phyloP scores from a whole-genome alignment of 441 rosid species.

The Biscutella laevigata region DNA sequence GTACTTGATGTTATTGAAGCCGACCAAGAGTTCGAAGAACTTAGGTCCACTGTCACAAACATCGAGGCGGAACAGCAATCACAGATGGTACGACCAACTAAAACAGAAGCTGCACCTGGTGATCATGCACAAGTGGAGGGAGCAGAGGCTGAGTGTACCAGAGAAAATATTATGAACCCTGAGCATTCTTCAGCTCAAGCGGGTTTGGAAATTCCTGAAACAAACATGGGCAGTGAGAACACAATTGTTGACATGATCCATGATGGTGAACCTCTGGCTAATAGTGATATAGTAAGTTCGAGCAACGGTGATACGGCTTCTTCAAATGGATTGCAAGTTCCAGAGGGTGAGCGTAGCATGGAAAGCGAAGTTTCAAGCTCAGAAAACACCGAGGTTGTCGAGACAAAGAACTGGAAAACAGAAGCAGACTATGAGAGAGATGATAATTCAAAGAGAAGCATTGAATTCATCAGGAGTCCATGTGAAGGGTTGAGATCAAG shows the following conservation, averaged over 20 bases:
- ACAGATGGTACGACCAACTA: conserved; percentile 12
- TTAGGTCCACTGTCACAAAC: conserved; percentile 14
- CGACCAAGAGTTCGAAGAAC: conserved; percentile 24
- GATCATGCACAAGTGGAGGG: conserved; percentile 19
- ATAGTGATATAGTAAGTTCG: conserved; percentile 9
- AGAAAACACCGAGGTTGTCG: conserved; percentile 17
- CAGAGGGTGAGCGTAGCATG: conserved; percentile 24
- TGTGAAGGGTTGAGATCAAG: conserved; percentile 97
- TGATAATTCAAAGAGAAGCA: conserved; percentile 18
- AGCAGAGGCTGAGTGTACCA: conserved; percentile 26
- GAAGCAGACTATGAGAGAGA: conserved; percentile 40
- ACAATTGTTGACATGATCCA: conserved; percentile 19
- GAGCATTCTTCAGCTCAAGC: conserved; percentile 19
- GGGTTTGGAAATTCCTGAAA: conserved; percentile 25
- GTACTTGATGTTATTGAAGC: conserved; percentile 30
- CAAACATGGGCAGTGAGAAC: conserved; percentile 15
- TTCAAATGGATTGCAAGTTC: conserved; percentile 27
- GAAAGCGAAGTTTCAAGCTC: conserved; percentile 31
- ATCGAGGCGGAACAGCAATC: conserved; percentile 16
- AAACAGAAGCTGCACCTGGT: conserved; percentile 24
- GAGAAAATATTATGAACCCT: conserved; percentile 17
- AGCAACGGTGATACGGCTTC: conserved; percentile 26
- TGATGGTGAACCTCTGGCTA: conserved; percentile 23
- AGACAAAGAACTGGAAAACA: conserved; percentile 42
- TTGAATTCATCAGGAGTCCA: conserved; percentile 72